Evolutionary conservation across 208 protist species (phyloP).

Genomic region (Giardia duodenalis): DNA sequence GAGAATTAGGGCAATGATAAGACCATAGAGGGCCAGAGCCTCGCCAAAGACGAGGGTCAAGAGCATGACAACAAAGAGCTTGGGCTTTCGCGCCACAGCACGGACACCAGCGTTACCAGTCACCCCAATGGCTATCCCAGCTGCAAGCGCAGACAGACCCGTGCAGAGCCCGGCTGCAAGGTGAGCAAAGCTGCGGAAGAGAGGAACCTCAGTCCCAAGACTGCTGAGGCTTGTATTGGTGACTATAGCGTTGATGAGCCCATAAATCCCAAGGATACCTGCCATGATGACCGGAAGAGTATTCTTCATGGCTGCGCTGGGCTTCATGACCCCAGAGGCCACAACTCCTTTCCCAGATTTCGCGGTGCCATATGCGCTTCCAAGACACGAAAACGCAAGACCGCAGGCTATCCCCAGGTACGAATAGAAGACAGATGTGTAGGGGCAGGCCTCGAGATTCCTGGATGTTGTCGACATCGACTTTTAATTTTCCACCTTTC

Average conservation of each 20-base stretch:
- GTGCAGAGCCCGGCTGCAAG: constrained; percentile 80
- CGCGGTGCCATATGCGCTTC: constrained; percentile 47
- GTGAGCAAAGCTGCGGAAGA: constrained; percentile 64
- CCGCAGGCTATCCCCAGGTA: constrained; percentile 41
- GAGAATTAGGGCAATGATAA: constrained; percentile 90
- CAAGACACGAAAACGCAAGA: constrained; percentile 41
- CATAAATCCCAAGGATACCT: constrained; percentile 98
- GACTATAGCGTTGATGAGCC: constrained; percentile 84
- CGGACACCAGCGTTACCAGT: constrained; percentile 83
- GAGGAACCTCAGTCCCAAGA: constrained; percentile 30
- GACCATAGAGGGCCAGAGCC: constrained; percentile 87
- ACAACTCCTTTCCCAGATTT: constrained; percentile 46
- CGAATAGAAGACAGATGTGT: constrained; percentile 30
- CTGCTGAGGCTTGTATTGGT: constrained; percentile 59
- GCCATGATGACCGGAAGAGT: constrained; percentile 70
- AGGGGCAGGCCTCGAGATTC: constrained; percentile 16
- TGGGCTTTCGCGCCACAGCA: constrained; percentile 67
- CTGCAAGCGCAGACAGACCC: constrained; percentile 76
- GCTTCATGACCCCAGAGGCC: constrained; percentile 62
- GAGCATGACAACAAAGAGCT: constrained; percentile 95
- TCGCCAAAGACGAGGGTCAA: constrained; percentile 99
- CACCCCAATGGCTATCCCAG: constrained; percentile 93
- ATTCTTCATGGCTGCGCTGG: constrained; percentile 75
- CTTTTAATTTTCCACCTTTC: not conserved
- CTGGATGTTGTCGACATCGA: not conserved